Conservation (phyloP, 2,329 filamentous ascomycete species). For the Pseudomassariella vexata region DNA sequence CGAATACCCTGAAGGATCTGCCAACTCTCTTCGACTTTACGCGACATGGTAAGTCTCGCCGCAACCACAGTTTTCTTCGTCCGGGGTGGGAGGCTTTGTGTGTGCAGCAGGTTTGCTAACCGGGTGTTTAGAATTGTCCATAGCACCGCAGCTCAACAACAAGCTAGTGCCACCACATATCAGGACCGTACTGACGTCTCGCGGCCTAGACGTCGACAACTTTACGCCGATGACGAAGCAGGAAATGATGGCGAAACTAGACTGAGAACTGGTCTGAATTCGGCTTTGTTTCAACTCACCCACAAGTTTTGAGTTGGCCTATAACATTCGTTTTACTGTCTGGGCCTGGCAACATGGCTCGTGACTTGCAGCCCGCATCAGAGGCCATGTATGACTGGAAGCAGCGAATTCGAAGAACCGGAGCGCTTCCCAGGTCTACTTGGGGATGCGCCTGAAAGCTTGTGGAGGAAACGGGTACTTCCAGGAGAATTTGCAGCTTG, state of each 20-base stretch:
- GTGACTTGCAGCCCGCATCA: constrained; percentile 15
- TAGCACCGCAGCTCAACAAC: constrained; percentile 79
- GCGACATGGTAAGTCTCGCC: constrained; percentile 67
- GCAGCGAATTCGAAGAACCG: too few relatives aligned
- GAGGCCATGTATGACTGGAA: constrained; percentile 6
- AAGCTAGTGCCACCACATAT: constrained; percentile 83
- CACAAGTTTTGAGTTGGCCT: constrained; percentile 24
- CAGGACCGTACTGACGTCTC: constrained; percentile 64
- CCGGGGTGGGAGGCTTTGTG: too few relatives aligned
- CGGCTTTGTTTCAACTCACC: constrained; percentile 23
- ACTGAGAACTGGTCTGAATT: constrained; percentile 54
- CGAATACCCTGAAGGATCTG: constrained; percentile 72
- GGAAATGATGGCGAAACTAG: constrained; percentile 96
- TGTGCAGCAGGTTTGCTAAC: constrained; percentile 19
- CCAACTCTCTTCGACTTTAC: constrained; percentile 90
- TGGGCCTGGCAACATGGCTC: constrained; percentile 19
- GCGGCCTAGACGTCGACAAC: constrained; percentile 87
- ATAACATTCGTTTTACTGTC: constrained; percentile 23
- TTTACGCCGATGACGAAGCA: constrained; percentile 87
- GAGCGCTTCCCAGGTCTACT: too few relatives aligned
- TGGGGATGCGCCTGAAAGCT: too few relatives aligned
- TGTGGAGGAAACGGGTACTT: too few relatives aligned
- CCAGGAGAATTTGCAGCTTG: too few relatives aligned
- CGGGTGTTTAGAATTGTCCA: constrained; percentile 74
- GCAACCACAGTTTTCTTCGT: constrained; percentile 10